A percentile compares a stretch with the other conserved stretches of the same genome.
Conservation (phyloP, 1,284 basidiomycete genomes). For the Austroboletus niveus region DNA sequence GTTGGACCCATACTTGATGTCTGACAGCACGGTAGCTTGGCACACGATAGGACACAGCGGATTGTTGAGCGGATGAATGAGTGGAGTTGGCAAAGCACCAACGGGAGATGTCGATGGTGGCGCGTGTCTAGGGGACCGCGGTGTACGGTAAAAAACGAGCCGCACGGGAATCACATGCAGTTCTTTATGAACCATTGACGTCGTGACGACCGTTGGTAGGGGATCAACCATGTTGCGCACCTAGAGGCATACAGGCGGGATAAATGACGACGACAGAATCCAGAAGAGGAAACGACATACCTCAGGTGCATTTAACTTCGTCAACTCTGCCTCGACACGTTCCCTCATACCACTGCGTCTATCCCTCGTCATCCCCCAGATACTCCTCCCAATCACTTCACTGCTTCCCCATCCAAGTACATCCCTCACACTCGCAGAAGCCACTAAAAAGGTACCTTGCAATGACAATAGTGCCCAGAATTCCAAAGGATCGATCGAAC, state of each 20-base stretch:
- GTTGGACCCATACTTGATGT: slow-evolving; percentile 2
- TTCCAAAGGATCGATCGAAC: slow-evolving; percentile 35
- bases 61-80: slow-evolving; percentile 19
- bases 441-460: slow-evolving; percentile 51
- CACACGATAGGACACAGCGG: slow-evolving; percentile 30
- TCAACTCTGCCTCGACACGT: slow-evolving; percentile 24
- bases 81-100: neutral
- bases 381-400: slow-evolving; percentile 66
- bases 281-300: slow-evolving; percentile 13
- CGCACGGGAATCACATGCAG: slow-evolving; percentile 19
- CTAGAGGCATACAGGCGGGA: slow-evolving; percentile 4
- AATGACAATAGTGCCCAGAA: slow-evolving; percentile 60
- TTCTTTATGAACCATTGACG: slow-evolving; percentile 25
- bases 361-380: slow-evolving; percentile 50
- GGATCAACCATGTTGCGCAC: slow-evolving; percentile 11
- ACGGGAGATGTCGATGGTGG: slow-evolving; percentile 2
- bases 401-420: slow-evolving; percentile 67
- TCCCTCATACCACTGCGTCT: slow-evolving; percentile 11
- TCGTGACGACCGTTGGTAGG: slow-evolving; percentile 20
- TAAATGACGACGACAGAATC: neutral
- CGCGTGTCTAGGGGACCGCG: slow-evolving; percentile 5
- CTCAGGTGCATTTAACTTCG: slow-evolving; percentile 11
- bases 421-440: slow-evolving; percentile 47
- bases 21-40: slow-evolving; percentile 29
- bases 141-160: slow-evolving; percentile 29